Base-by-base conservation (phyloP, 371 early-diverging fungal genomes). In the Aphelidium insulamus region DNA sequence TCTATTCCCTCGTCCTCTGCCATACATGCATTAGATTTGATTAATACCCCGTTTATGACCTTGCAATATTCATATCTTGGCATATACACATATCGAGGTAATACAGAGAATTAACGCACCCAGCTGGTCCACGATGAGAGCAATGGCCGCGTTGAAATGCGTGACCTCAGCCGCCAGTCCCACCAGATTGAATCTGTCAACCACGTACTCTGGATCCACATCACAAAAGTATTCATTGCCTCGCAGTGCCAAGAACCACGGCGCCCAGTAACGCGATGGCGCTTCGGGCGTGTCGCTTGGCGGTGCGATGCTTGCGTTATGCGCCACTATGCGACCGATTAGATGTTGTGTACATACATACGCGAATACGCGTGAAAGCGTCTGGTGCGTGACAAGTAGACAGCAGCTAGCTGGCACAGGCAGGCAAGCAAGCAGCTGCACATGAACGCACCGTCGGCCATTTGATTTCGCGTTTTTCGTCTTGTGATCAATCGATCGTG, bases 201-300 rank as follows among this genome's bases (percentile, higher is more conserved):
- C 54, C 33, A 91, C 78, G 45, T 78, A 94, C 10, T 88, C 92
- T 35, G 86, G 86, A 34, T 91, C 88, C 10, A 94, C 79, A 38
- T 87, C 85, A 50, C 85, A 72, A 50, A 83, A 88, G 43, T 76
- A 84, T 46, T 88, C 88, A 45, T 90, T 84, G 41, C 87, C 91
- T 40, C 72, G 72, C 14, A 57, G 58, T 21, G 58, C 58, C 41
- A 72, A 53, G 41, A 77, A 81, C 74, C 74, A 73, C 47, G 77
- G 77, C 36, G 76, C 68, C 82, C 82, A 81, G 57, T 75, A 77
- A n/a, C n/a, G n/a, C n/a, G n/a, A n/a, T n/a, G n/a, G n/a, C n/a
- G n/a, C n/a, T n/a, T n/a, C n/a, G n/a, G n/a, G n/a, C n/a, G n/a
- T n/a, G n/a, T n/a, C n/a, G n/a, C n/a, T n/a, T n/a, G n/a, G n/a